Percentiles rank a stretch among this genome's conserved stretches.
Evolutionary conservation across 495 filamentous ascomycete genomes (phyloP).

Genomic region (Trichoderma reesei): DNA sequence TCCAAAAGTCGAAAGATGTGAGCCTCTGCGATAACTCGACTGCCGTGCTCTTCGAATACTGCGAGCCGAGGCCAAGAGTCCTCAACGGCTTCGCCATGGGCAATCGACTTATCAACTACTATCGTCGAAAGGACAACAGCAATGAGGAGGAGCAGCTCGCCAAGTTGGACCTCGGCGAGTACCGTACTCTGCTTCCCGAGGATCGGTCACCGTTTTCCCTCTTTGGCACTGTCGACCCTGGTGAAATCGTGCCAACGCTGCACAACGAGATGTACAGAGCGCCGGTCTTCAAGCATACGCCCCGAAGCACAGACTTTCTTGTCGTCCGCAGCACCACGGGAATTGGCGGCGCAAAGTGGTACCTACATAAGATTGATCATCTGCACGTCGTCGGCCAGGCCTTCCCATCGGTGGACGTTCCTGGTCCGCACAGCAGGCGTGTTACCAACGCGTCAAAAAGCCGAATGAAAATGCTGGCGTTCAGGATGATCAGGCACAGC

Average conservation of each 20-base stretch:
- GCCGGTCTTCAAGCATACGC: constrained; percentile 78
- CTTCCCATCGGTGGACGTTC: constrained; percentile 83
- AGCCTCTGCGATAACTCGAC: constrained; percentile 80
- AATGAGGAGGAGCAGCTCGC: constrained; percentile 53
- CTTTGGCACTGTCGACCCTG: constrained; percentile 85
- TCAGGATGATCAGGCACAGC: constrained; percentile 56
- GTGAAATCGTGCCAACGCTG: constrained; percentile 77
- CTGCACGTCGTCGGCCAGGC: constrained; percentile 84
- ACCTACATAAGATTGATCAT: constrained; percentile 77
- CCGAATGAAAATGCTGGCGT: constrained; percentile 89
- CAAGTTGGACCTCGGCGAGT: constrained; percentile 64
- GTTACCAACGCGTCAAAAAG: constrained; percentile 93
- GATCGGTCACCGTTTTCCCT: constrained; percentile 93
- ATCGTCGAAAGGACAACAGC: constrained; percentile 74
- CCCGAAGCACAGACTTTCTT: constrained; percentile 78
- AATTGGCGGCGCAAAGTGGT: constrained; percentile 62
- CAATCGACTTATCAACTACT: constrained; percentile 89
- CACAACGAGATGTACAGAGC: constrained; percentile 94
- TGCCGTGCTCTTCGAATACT: constrained; percentile 84
- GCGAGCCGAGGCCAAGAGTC: constrained; percentile 82
- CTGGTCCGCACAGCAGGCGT: constrained; percentile 83
- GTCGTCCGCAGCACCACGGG: constrained; percentile 70
- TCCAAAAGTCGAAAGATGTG: constrained; percentile 63
- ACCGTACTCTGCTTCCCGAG: constrained; percentile 73
- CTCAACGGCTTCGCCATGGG: constrained; percentile 97